Evolutionary conservation across 2,329 filamentous ascomycete species (phyloP).

Genomic region (Aphanoascus verrucosus): DNA sequence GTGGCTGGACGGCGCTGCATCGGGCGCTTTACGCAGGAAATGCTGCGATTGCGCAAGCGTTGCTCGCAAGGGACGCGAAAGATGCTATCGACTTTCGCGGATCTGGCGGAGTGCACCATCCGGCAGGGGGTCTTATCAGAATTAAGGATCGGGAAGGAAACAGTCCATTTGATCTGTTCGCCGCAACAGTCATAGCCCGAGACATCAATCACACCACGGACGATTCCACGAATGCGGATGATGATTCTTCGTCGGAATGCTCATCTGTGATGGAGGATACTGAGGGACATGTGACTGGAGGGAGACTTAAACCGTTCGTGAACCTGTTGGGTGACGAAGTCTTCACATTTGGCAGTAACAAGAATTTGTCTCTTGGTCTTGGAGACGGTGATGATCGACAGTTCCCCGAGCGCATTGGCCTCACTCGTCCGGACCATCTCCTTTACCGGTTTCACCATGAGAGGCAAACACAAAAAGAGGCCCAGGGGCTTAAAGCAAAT

Average conservation of each 20-base stretch:
- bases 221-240: constrained; percentile 25
- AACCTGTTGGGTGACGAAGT: constrained; percentile 64
- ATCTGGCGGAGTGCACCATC: constrained; percentile 45
- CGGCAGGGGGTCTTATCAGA: constrained; percentile 70
- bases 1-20: constrained; percentile 91
- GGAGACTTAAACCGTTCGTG: constrained; percentile 25
- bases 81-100: constrained; percentile 54
- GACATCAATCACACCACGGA: constrained; percentile 25
- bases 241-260: constrained; percentile 34
- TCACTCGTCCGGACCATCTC: constrained; percentile 68
- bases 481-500: background rate
- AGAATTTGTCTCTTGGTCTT: constrained; percentile 82
- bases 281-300: constrained; percentile 23
- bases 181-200: constrained; percentile 72
- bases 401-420: constrained; percentile 70
- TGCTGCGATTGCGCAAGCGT: constrained; percentile 68
- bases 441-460: constrained; percentile 63
- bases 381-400: constrained; percentile 95
- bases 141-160: constrained; percentile 93
- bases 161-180: constrained; percentile 87
- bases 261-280: constrained; percentile 41
- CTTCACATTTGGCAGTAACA: constrained; percentile 92
- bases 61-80: constrained; percentile 66
- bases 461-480: constrained; percentile 37
- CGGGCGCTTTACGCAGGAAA: constrained; percentile 85